Conservation (phyloP, 139 green algal genomes). For the Coelastrella sp. region DNA sequence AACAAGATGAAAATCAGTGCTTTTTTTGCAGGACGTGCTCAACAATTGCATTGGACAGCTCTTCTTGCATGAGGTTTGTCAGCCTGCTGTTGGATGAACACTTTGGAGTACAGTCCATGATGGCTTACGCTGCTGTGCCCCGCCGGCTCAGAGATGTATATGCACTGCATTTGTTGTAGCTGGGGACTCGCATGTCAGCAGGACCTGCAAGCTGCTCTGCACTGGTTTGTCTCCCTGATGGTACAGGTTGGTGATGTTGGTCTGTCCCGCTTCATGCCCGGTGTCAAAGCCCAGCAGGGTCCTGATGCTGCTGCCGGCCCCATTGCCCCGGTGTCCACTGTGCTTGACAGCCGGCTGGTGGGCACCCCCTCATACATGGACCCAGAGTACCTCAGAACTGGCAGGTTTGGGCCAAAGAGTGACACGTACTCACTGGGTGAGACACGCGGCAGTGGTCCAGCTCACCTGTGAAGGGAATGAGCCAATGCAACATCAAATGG, state of each 20-base stretch:
- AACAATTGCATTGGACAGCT: no score
- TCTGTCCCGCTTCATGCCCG: constrained; percentile 53
- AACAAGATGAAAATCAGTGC: neutral
- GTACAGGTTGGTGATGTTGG: constrained; percentile 65
- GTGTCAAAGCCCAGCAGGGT: neutral
- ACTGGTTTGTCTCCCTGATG: neutral
- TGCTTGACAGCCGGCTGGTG: constrained; percentile 63
- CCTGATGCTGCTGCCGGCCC: neutral
- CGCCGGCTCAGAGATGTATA: no score
- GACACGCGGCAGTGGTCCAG: neutral
- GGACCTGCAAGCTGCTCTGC: no score
- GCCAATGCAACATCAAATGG: neutral
- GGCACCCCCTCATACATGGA: constrained; percentile 74
- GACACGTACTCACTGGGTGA: constrained; percentile 72
- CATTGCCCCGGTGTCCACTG: neutral
- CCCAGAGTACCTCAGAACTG: constrained; percentile 73
- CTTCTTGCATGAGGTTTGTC: no score
- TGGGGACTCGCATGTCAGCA: no score
- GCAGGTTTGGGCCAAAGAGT: constrained; percentile 55
- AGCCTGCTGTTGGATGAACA: no score
- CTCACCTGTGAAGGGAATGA: neutral
- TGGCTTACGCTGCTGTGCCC: no score
- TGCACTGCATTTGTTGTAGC: no score
- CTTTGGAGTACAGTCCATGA: no score
- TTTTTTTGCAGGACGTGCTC: no score